These are phyloP conservation scores for Phycomyces blakesleeanus DNA, from an alignment of 192 early-diverging fungal genomes.

Conservation along the genomic window DNA sequence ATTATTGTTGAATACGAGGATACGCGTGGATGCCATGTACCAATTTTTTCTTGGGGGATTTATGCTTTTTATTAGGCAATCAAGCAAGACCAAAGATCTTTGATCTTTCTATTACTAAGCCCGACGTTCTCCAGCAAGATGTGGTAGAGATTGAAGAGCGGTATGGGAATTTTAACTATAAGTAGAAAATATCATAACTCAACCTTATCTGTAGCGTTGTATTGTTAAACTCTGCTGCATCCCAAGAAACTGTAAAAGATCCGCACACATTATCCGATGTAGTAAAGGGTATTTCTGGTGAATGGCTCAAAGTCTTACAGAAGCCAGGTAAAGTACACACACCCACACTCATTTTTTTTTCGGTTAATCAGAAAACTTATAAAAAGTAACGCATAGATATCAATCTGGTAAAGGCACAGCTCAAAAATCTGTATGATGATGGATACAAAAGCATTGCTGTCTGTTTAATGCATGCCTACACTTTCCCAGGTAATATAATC, in stretches of 20 bases:
- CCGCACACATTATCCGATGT: slow-evolving; percentile 35
- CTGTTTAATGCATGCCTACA: slow-evolving; percentile 93
- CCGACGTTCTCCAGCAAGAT: slow-evolving; percentile 78
- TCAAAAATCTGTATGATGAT: slow-evolving; percentile 56
- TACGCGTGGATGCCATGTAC: no score
- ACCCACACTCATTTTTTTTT: background rate
- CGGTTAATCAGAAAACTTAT: background rate
- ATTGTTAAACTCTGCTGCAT: slow-evolving; percentile 71
- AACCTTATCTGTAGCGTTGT: slow-evolving; percentile 55
- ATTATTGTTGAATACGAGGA: background rate
- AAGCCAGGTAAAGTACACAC: slow-evolving; percentile 46
- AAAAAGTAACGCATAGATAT: slow-evolving; percentile 57
- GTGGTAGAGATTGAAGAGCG: slow-evolving; percentile 87
- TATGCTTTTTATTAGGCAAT: slow-evolving; percentile 54
- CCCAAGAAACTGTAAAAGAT: slow-evolving; percentile 37
- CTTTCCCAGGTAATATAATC: slow-evolving; percentile 58
- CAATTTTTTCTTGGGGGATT: background rate
- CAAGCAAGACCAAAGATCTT: slow-evolving; percentile 94
- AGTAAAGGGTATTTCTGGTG: slow-evolving; percentile 79
- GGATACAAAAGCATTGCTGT: slow-evolving; percentile 87
- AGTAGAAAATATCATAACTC: background rate
- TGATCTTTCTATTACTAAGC: slow-evolving; percentile 81
- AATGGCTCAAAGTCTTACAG: slow-evolving; percentile 73
- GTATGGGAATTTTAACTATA: slow-evolving; percentile 29
- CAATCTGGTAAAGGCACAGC: slow-evolving; percentile 47